A percentile compares a stretch with the other conserved stretches of the same genome.
These are phyloP conservation scores for Moricandia moricandioides DNA, from an alignment of 345 rosid genomes.

Conservation along the genomic window DNA sequence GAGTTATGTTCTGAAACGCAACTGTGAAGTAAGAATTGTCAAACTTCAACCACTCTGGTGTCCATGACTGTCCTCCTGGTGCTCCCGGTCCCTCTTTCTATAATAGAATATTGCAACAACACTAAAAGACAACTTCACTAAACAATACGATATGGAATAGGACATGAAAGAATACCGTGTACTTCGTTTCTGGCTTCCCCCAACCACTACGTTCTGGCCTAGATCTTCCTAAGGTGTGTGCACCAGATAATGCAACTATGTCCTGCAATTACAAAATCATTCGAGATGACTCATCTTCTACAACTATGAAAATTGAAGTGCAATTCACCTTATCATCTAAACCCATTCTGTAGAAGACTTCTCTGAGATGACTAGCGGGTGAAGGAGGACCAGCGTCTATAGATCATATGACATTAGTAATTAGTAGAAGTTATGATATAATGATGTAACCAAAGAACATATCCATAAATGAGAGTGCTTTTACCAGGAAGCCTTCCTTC, in stretches of 20 bases:
- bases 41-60: slow-evolving; percentile 90
- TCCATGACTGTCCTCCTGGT: slow-evolving; percentile 98
- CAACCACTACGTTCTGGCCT: slow-evolving; percentile 98
- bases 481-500: slow-evolving; percentile 98
- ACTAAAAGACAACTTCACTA: neutral
- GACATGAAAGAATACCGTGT: slow-evolving; percentile 61
- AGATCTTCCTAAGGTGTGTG: slow-evolving; percentile 94
- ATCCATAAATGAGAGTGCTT: slow-evolving; percentile 4
- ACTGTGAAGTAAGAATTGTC: slow-evolving; percentile 97
- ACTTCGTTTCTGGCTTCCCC: slow-evolving; percentile 93
- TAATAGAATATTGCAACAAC: neutral
- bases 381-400: slow-evolving; percentile 88
- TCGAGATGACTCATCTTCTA: neutral
- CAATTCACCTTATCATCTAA: slow-evolving; percentile 72
- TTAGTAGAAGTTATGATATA: neutral
- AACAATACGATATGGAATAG: neutral
- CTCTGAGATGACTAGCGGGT: slow-evolving; percentile 77
- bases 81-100: slow-evolving; percentile 97
- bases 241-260: slow-evolving; percentile 94
- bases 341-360: slow-evolving; percentile 93
- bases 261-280: slow-evolving; percentile 48
- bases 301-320: neutral
- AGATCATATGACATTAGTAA: neutral
- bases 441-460: neutral
- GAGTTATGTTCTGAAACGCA: slow-evolving; percentile 26